Base-by-base conservation (phyloP, 495 filamentous ascomycete species). In the Penicillium psychrofluorescens region DNA sequence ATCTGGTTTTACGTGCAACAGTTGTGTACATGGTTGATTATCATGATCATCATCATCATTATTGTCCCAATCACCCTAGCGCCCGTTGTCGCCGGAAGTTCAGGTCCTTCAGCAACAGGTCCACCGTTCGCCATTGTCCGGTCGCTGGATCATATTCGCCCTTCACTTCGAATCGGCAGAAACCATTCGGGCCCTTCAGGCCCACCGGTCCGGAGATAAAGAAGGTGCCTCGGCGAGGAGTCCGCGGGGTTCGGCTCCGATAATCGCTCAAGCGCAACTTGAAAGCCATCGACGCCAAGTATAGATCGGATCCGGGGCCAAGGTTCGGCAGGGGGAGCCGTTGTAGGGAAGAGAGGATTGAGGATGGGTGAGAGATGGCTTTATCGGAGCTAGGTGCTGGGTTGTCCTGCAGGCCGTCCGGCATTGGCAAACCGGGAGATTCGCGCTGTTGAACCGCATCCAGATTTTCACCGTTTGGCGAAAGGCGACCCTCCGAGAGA, bases 121-220 rank as follows among this genome's bases (percentile, higher is more conserved):
- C 56, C 22, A 74, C 49, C 8, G 43, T 49, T 37, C 49, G 50
- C 66, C 70, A 75, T 36, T 46, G 58, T 8, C 57, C 51, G 11
- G 66, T 58, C n/a, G 55, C 63, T 11, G 80, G 78, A 53, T 86
- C 77, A 58, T 82, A 86, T 31, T 71, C 72, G 32, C 74, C 79
- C 15, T 55, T 55, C 2, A 83, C 76, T 55, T 84, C 79, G 40
- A 83, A 54, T 11, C 76, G 70, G 44, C 75, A 70, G 47, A 67
- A 69, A 4, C 74, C 81, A 39, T 66, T 76, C 0, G 75, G 56
- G 1, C 83, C 79, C 28, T 72, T 66, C 1, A 91, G 38, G 41
- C 83, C 81, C 0, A 94, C 75, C 2, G 86, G 64, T 1, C 87
- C 87, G 13, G 63, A 63, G 14, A 91, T 67, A 11, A 75, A 58